phyloP scores from a whole-genome alignment of 2,329 filamentous ascomycete species.

The Tolypocladium inflatum region DNA sequence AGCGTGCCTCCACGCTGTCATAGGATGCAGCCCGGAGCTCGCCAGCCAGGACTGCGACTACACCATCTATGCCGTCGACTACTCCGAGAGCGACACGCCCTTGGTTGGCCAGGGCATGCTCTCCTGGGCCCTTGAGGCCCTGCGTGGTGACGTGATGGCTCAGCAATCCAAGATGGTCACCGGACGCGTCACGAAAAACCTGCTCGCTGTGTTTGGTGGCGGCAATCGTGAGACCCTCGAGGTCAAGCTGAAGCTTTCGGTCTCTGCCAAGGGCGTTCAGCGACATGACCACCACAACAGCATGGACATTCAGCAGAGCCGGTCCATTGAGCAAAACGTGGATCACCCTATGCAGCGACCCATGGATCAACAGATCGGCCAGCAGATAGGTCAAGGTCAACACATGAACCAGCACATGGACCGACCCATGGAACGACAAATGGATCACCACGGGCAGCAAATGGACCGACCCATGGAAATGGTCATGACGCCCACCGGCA shows the following conservation, averaged over 20 bases:
- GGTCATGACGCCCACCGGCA: conserved; percentile 46
- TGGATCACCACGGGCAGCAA: conserved; percentile 6
- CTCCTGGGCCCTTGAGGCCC: conserved; percentile 61
- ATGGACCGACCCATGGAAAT: conserved; percentile 17
- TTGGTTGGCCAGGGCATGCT: conserved; percentile 93
- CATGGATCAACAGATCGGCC: conserved; percentile 10
- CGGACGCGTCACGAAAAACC: conserved; percentile 79
- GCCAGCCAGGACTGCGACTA: conserved; percentile 65
- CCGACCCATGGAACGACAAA: conserved; percentile 5
- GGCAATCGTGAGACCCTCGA: conserved; percentile 83
- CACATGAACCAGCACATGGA: conserved; percentile 5
- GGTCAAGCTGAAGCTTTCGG: conserved; percentile 80
- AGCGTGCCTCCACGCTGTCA: conserved; percentile 76
- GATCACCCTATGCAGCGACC: conserved; percentile 7
- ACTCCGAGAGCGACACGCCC: conserved; percentile 87
- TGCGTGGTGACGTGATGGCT: conserved; percentile 27
- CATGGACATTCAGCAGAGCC: conserved; percentile 9
- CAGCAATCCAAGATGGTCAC: conserved; percentile 69
- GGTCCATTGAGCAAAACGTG: conserved; percentile 5
- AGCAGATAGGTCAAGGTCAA: conserved; percentile 5
- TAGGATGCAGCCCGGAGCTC: conserved; percentile 74
- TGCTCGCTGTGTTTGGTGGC: conserved; percentile 74
- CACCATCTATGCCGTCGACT: conserved; percentile 95
- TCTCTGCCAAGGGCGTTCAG: conserved; percentile 50
- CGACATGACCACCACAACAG: conserved; percentile 16